Evolutionary conservation across 495 filamentous ascomycete genomes (phyloP).

Genomic region (Xylaria grammica): DNA sequence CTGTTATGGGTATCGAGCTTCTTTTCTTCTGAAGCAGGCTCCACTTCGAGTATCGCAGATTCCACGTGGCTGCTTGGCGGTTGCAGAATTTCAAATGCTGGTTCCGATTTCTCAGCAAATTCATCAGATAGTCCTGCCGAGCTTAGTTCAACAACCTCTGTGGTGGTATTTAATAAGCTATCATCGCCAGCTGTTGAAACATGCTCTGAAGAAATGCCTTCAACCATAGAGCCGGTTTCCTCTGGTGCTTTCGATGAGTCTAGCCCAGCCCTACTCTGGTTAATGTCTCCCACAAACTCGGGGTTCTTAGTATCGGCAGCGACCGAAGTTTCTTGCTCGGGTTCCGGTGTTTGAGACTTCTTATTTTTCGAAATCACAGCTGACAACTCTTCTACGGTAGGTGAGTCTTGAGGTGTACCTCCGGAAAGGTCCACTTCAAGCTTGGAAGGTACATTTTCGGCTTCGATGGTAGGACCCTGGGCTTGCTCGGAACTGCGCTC

Average conservation of each 20-base stretch:
- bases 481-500: background rate
- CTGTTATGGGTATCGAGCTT: slow-evolving; percentile 1
- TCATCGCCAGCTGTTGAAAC: background rate
- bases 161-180: background rate
- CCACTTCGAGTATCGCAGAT: background rate
- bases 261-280: background rate
- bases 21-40: background rate
- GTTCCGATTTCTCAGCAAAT: background rate
- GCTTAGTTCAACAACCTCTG: background rate
- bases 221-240: background rate
- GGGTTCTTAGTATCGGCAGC: background rate
- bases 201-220: background rate
- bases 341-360: background rate
- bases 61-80: background rate
- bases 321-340: background rate
- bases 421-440: background rate
- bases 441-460: background rate
- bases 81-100: background rate
- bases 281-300: background rate
- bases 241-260: background rate
- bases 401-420: background rate
- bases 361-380: slow-evolving; percentile 18
- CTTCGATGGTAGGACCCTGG: background rate
- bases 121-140: background rate
- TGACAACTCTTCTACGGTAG: background rate